Evolutionary conservation across 2,329 filamentous ascomycete genomes (phyloP).

Genomic region (Herpotrichia juniperi): DNA sequence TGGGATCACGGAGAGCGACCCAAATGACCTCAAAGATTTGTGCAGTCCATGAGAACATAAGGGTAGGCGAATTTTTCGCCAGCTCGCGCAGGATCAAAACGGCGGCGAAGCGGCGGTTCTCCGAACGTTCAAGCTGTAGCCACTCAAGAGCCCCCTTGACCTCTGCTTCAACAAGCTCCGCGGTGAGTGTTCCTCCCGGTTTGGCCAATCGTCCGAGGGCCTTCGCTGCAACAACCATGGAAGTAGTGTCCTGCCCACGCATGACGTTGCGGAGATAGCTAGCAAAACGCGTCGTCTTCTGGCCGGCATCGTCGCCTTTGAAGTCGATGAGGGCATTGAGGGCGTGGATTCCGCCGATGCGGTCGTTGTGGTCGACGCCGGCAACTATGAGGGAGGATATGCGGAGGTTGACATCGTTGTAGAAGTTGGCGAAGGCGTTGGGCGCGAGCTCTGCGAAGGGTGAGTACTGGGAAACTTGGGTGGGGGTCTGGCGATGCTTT

Average conservation of each 20-base stretch:
- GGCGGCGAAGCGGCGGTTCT: slow-evolving; percentile 91
- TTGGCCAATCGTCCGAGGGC: slow-evolving; percentile 89
- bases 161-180: slow-evolving; percentile 94
- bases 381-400: slow-evolving; percentile 80
- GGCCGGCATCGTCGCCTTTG: slow-evolving; percentile 88
- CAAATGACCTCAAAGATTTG: slow-evolving; percentile 95
- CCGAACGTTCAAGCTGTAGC: slow-evolving; percentile 92
- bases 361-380: slow-evolving; percentile 84
- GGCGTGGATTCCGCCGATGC: slow-evolving; percentile 88
- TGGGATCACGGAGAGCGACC: slow-evolving; percentile 88
- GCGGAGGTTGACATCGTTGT: slow-evolving; percentile 68
- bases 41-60: slow-evolving; percentile 95
- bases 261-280: slow-evolving; percentile 87
- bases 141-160: slow-evolving; percentile 96
- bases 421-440: slow-evolving; percentile 77
- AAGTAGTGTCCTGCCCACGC: slow-evolving; percentile 86
- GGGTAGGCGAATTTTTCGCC: slow-evolving; percentile 87
- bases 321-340: slow-evolving; percentile 95
- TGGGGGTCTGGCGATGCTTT: slow-evolving; percentile 15
- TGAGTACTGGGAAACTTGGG: slow-evolving; percentile 23
- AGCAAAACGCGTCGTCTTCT: slow-evolving; percentile 93
- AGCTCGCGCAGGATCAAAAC: slow-evolving; percentile 90
- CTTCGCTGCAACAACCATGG: slow-evolving; percentile 88
- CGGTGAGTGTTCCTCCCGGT: slow-evolving; percentile 91
- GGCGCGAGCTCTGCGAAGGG: slow-evolving; percentile 70